Percentiles rank a stretch among this genome's conserved stretches.
These are phyloP conservation scores for Luvunga scandens DNA, from an alignment of 345 rosid genomes.

Conservation along the genomic window DNA sequence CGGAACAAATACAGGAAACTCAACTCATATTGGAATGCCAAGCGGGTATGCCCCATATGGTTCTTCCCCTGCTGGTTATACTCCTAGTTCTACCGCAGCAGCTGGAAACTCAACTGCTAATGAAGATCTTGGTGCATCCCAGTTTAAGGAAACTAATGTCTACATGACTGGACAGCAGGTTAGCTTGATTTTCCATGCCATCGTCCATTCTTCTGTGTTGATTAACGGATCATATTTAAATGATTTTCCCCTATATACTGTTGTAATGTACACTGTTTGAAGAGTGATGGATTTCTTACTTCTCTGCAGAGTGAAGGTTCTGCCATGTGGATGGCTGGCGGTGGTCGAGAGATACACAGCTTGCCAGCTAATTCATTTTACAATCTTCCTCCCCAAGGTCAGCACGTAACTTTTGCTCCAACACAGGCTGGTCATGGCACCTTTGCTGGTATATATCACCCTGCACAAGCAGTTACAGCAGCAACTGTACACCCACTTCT, in stretches of 20 bases:
- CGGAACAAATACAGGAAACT: slow-evolving; percentile 61
- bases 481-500: slow-evolving; percentile 67
- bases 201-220: background rate
- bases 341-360: slow-evolving; percentile 69
- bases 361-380: slow-evolving; percentile 76
- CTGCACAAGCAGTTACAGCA: slow-evolving; percentile 67
- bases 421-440: slow-evolving; percentile 69
- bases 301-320: slow-evolving; percentile 77
- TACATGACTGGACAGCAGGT: slow-evolving; percentile 80
- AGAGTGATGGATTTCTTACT: slow-evolving; percentile 20
- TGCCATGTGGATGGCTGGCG: slow-evolving; percentile 79
- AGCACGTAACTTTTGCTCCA: slow-evolving; percentile 74
- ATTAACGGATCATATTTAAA: background rate
- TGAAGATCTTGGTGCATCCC: slow-evolving; percentile 77
- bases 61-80: slow-evolving; percentile 71
- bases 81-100: slow-evolving; percentile 55
- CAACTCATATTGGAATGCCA: slow-evolving; percentile 72
- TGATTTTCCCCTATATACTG: background rate
- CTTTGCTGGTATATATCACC: slow-evolving; percentile 69
- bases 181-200: slow-evolving; percentile 18
- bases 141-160: slow-evolving; percentile 76
- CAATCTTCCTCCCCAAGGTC: slow-evolving; percentile 81
- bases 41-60: slow-evolving; percentile 81
- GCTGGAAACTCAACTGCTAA: slow-evolving; percentile 65
- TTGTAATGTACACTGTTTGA: slow-evolving; percentile 4